Evolutionary conservation across 345 rosid genomes (phyloP).

Genomic region (Odontarrhena argentea): DNA sequence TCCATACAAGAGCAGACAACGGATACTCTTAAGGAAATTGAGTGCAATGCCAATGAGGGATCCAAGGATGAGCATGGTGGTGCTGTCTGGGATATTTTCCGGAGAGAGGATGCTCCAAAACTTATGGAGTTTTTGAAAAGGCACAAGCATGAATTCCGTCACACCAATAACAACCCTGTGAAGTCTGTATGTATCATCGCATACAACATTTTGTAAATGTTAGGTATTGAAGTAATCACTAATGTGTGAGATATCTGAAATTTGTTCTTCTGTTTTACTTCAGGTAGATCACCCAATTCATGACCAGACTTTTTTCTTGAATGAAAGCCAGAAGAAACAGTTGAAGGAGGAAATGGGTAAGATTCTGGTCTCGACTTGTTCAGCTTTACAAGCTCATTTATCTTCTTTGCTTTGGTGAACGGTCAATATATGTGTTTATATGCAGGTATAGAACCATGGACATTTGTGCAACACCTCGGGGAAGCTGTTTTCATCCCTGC

Average conservation of each 20-base stretch:
- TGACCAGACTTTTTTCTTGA: conserved; percentile 74
- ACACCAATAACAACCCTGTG: conserved; percentile 41
- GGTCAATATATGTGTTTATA: not conserved
- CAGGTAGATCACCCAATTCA: conserved; percentile 75
- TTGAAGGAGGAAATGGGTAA: conserved; percentile 77
- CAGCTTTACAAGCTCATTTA: not conserved
- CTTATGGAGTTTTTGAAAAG: conserved; percentile 60
- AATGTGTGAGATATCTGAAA: conserved; percentile 1
- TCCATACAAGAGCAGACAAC: conserved; percentile 21
- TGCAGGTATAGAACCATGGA: conserved; percentile 47
- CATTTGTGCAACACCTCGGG: conserved; percentile 42
- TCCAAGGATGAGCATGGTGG: conserved; percentile 44
- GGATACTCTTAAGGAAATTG: conserved; percentile 21
- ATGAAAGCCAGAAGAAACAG: conserved; percentile 61
- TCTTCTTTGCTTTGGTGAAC: not conserved
- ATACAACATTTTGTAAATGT: conserved; percentile 25
- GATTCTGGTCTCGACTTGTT: conserved; percentile 3
- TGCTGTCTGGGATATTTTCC: conserved; percentile 80
- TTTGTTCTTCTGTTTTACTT: conserved; percentile 44
- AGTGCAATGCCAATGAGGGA: conserved; percentile 8
- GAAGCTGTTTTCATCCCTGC: conserved; percentile 47
- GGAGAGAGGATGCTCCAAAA: conserved; percentile 76
- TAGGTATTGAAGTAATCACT: conserved; percentile 1
- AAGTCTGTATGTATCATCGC: conserved; percentile 23
- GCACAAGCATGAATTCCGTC: conserved; percentile 75